Base-by-base conservation (phyloP, 1,284 basidiomycete species). In the Cutaneotrichosporon cyanovorans region DNA sequence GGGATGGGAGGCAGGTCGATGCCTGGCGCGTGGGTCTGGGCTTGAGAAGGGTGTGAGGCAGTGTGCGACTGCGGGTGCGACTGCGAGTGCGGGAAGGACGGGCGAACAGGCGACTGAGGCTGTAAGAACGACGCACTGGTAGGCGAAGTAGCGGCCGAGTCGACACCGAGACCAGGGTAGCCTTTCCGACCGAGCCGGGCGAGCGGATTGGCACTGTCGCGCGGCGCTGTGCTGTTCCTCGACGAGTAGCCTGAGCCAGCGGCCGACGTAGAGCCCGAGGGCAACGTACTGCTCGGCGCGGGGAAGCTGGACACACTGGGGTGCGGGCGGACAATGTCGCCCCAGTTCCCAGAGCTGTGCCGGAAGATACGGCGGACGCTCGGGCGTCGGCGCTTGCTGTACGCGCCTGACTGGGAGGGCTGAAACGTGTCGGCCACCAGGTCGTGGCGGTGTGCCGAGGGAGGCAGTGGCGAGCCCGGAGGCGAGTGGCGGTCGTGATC, bases 301-400 rank as follows among this genome's bases (percentile, higher is more conserved):
- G n/a, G n/a, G n/a, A n/a, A n/a, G n/a, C n/a, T n/a, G n/a, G n/a
- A n/a, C n/a, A n/a, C n/a, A n/a, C n/a, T n/a, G n/a, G n/a, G n/a
- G n/a, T n/a, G n/a, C n/a, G 38, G 8, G 10, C 50, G 50, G 15
- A 63, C 61, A 4, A 69, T 52, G 22, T 66, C 66, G 16, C 55
- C 53, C 66, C 66, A 69, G 45, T 61, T 65, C 8, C 66, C 66
- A 0, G 65, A 67, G 21, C 54, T 51, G 1, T 58, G 56, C 2
- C 65, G 57, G 52, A 69, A 69, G 20, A 68, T 63, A 38, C 58
- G 61, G 19, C 57, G 50, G 18, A 68, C 45, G 22, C 51, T 60
- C 1, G 65, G 63, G 19, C 65, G 50, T 37, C 60, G 51, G 19
- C 38, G 48, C 35, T 48, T 46, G 31, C 33, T 40, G 25, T 44